Evolutionary conservation across 2,329 filamentous ascomycete species (phyloP).

Genomic region (Venturia carpophila): DNA sequence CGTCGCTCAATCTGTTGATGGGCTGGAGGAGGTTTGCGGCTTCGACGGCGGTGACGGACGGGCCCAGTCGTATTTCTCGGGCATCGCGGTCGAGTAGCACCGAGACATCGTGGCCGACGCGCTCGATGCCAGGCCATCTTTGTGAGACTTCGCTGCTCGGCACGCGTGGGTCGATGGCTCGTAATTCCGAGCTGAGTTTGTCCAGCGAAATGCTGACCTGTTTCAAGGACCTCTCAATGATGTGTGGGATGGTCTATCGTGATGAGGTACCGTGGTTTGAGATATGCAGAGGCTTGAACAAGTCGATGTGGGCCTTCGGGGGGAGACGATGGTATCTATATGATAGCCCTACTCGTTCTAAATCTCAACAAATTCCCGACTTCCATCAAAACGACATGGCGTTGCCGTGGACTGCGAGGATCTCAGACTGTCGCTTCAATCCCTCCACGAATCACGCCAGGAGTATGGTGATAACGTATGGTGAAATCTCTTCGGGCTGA

Average conservation of each 20-base stretch:
- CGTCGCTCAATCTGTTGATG: neutral
- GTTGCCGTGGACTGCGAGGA: neutral
- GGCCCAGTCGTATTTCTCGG: neutral
- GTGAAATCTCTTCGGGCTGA: neutral
- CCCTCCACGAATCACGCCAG: neutral
- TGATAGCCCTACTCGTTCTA: neutral
- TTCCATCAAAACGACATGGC: neutral
- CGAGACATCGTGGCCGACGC: neutral
- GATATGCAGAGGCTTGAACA: neutral
- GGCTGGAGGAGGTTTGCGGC: neutral
- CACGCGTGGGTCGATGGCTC: neutral
- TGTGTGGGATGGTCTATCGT: neutral
- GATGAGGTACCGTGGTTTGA: neutral
- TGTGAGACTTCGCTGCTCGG: neutral
- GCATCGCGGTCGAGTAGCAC: neutral
- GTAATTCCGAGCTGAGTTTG: neutral
- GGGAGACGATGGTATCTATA: neutral
- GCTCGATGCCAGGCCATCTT: neutral
- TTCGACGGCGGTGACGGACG: neutral
- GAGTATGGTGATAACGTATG: neutral
- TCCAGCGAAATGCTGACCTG: neutral
- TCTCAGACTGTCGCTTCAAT: neutral
- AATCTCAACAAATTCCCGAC: neutral
- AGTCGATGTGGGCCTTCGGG: neutral
- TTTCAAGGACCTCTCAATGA: neutral